A percentile compares a stretch with the other conserved stretches of the same genome.
Conservation (phyloP, 495 filamentous ascomycete genomes). For the Elaphomyces granulatus region DNA sequence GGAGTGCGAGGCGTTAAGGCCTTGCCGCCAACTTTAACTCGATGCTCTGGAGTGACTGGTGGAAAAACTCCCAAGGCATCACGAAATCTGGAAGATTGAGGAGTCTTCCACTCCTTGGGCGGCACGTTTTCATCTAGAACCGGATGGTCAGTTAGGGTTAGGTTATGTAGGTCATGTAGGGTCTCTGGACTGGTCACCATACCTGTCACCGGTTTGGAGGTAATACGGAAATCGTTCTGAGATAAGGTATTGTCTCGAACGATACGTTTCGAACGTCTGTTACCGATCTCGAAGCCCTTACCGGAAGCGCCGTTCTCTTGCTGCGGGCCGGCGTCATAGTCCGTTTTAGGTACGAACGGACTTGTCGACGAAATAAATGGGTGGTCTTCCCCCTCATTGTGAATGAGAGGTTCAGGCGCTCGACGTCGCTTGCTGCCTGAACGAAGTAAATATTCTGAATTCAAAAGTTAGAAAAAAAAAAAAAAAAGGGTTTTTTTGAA, state of each 20-base stretch:
- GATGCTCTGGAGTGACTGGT: constrained; percentile 55
- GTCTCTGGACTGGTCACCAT: constrained; percentile 5
- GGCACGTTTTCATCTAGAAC: constrained; percentile 18
- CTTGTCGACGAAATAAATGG: constrained; percentile 11
- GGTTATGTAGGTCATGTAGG: not conserved
- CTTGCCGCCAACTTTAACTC: constrained; percentile 45
- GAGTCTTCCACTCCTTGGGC: constrained; percentile 32
- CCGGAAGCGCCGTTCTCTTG: constrained; percentile 20
- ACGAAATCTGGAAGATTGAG: constrained; percentile 52
- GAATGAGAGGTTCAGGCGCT: constrained; percentile 28
- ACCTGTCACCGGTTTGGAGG: constrained; percentile 24
- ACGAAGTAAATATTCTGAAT: constrained; percentile 27
- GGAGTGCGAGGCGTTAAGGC: constrained; percentile 50
- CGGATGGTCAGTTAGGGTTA: not conserved
- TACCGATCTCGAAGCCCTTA: constrained; percentile 12
- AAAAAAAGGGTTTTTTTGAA: constrained; percentile 2
- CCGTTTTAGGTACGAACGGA: constrained; percentile 25
- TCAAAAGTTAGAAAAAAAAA: constrained; percentile 10
- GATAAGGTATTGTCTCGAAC: constrained; percentile 16
- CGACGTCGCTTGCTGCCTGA: constrained; percentile 47
- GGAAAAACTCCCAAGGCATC: constrained; percentile 48
- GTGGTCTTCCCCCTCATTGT: constrained; percentile 13
- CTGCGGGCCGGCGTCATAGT: constrained; percentile 6
- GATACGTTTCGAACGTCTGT: constrained; percentile 17
- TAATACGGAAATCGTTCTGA: constrained; percentile 19